Evolutionary conservation across 192 early-diverging fungal species (phyloP), one percentile per base, ranked within the genome.

Genomic region (Umbelopsis sp.): DNA sequence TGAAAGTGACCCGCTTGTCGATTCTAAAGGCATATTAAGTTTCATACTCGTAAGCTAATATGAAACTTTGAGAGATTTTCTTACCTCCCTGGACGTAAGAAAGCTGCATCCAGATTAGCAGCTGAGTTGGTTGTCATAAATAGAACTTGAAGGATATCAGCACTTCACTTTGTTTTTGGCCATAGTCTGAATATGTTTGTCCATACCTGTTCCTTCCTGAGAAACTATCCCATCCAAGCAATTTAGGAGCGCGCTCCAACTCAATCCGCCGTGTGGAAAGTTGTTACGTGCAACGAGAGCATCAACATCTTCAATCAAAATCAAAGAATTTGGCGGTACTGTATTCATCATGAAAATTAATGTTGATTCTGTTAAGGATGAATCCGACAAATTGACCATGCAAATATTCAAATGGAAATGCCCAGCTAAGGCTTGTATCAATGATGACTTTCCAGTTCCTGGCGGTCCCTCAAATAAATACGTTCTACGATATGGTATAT

Each of bases 371-470:
- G 55, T 61, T 18, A 61, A 35, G 4, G 55, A 1, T 35, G 55
- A 25, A 25, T 61, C 55, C 7, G 55, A 61, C 7, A 61, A 30
- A 25, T 61, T 61, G 55, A 61, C 33, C 12, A 25, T 61, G 30
- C 55, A 61, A 18, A 61, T 61, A 35, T 61, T 21, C 55, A 61
- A 35, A 2, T n/a, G 30, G 4, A 61, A 61, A n/a, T 61, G 27
- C 1, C 27, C 30, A 35, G 27, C 55, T 33, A 61, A 37, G 33
- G 55, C 55, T 16, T 61, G 55, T 3, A 61, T 25, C 25, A 61
- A n/a, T 12, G 55, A 61, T 61, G 55, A 61, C 25, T 61, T 61
- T 11, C 55, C 55, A 35, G 55, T 61, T 27, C 55, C 55, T 61
- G 55, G 55, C 2, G 55, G 55, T 27, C 55, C 55, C 33, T 35